These are phyloP conservation scores for Suhomyces sp. DNA, from an alignment of 805 yeast genomes.

Conservation along the genomic window DNA sequence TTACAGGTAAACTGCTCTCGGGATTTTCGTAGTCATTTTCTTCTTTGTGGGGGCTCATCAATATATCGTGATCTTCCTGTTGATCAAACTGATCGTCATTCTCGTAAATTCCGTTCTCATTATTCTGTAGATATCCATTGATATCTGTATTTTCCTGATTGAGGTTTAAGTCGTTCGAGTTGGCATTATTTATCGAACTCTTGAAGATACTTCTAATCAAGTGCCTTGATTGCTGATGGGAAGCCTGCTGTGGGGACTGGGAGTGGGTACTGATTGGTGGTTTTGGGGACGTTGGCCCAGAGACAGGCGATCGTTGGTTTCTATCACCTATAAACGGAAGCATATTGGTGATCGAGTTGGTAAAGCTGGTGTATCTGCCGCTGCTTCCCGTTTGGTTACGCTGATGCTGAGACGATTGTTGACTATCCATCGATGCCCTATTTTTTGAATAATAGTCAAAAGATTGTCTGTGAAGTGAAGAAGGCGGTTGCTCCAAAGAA, in stretches of 20 bases:
- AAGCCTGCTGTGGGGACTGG: constrained; percentile 8
- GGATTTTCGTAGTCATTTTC: constrained; percentile 16
- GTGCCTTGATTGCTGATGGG: constrained; percentile 23
- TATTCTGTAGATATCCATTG: not conserved
- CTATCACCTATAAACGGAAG: constrained; percentile 41
- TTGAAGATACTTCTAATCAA: constrained; percentile 20
- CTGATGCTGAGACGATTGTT: constrained; percentile 16
- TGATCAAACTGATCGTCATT: not conserved
- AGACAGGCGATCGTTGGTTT: constrained; percentile 18
- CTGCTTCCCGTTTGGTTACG: constrained; percentile 5
- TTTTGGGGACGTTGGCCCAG: constrained; percentile 17
- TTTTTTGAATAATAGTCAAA: constrained; percentile 30
- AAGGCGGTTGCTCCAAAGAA: constrained; percentile 36
- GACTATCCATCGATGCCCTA: constrained; percentile 31
- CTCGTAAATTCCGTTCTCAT: not conserved
- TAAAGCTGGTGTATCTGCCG: constrained; percentile 31
- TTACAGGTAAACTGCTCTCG: constrained; percentile 12
- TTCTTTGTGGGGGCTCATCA: constrained; percentile 21
- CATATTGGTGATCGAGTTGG: constrained; percentile 36
- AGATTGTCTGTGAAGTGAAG: constrained; percentile 26
- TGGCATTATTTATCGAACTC: constrained; percentile 5
- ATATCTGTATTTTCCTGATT: not conserved
- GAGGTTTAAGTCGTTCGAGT: not conserved
- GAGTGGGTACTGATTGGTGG: constrained; percentile 8
- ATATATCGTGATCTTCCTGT: constrained; percentile 5